Conservation (phyloP, 805 yeast genomes). For the Schizosaccharomyces osmophilus region DNA sequence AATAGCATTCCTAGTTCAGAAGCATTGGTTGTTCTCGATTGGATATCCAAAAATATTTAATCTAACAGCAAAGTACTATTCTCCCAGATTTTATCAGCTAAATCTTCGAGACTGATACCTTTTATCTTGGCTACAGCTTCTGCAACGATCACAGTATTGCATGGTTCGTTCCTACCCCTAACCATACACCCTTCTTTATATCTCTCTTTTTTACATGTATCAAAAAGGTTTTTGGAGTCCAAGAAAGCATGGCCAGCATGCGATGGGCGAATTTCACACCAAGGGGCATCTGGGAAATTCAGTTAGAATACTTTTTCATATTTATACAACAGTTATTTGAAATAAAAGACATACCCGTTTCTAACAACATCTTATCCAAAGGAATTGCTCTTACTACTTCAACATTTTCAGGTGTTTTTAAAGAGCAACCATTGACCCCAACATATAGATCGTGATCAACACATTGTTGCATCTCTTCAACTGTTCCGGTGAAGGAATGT, state of each 20-base stretch:
- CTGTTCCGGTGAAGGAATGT: conserved; percentile 80
- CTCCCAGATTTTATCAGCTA: conserved; percentile 27
- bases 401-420: conserved; percentile 52
- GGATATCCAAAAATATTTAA: not conserved
- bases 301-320: not conserved
- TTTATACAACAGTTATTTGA: not conserved
- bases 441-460: conserved; percentile 39
- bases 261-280: conserved; percentile 82
- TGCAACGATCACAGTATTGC: conserved; percentile 59
- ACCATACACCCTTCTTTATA: conserved; percentile 25
- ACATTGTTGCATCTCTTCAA: conserved; percentile 33
- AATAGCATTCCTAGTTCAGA: not conserved
- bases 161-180: conserved; percentile 81
- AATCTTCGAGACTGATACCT: conserved; percentile 18
- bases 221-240: not conserved
- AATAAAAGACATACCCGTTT: conserved; percentile 13
- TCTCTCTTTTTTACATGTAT: conserved; percentile 30
- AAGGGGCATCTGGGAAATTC: conserved; percentile 51
- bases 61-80: conserved; percentile 26
- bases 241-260: conserved; percentile 48
- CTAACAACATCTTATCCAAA: conserved; percentile 43
- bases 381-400: conserved; percentile 48
- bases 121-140: conserved; percentile 33
- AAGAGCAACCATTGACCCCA: conserved; percentile 83
- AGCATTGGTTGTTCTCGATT: not conserved